These are phyloP conservation scores for Heteromeles arbutifolia DNA, from an alignment of 306 rosid species.

Conservation along the genomic window DNA sequence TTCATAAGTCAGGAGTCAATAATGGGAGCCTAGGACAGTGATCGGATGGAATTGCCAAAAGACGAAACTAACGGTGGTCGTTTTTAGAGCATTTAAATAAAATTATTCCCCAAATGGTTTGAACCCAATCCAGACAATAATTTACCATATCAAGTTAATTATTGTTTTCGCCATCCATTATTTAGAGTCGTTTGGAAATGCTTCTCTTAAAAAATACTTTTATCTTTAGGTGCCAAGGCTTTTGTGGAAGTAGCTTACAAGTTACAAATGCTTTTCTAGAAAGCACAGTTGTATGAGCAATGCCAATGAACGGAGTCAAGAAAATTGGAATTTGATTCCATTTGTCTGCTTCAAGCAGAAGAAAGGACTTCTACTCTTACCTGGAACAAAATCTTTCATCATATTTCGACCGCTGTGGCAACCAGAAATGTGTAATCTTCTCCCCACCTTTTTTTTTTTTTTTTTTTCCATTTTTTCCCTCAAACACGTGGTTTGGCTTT, in stretches of 20 bases:
- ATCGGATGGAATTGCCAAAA: neutral
- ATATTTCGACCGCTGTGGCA: conserved; percentile 1
- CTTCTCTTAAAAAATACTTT: too few species aligned
- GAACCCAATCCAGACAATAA: neutral
- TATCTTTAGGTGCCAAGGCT: too few species aligned
- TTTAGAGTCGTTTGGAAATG: too few species aligned
- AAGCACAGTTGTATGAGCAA: neutral
- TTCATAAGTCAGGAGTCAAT: neutral
- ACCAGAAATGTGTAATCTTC: neutral
- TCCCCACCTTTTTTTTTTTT: neutral
- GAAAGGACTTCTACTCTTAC: neutral
- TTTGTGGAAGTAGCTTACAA: too few species aligned
- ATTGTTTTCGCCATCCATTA: neutral
- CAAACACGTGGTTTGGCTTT: neutral
- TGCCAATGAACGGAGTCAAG: neutral
- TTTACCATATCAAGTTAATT: neutral
- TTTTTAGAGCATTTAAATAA: neutral
- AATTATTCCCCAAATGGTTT: too few species aligned
- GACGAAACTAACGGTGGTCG: neutral
- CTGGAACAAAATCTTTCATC: conserved; percentile 23
- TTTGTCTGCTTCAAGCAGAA: conserved; percentile 8
- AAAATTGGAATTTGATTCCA: conserved; percentile 36
- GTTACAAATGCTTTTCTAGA: too few species aligned
- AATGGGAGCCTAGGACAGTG: neutral
- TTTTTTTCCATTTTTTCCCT: neutral